Percentiles rank a stretch among this genome's conserved stretches.
Evolutionary conservation across 164 flowering plant species (phyloP).

Genomic region (Stephania japonica): DNA sequence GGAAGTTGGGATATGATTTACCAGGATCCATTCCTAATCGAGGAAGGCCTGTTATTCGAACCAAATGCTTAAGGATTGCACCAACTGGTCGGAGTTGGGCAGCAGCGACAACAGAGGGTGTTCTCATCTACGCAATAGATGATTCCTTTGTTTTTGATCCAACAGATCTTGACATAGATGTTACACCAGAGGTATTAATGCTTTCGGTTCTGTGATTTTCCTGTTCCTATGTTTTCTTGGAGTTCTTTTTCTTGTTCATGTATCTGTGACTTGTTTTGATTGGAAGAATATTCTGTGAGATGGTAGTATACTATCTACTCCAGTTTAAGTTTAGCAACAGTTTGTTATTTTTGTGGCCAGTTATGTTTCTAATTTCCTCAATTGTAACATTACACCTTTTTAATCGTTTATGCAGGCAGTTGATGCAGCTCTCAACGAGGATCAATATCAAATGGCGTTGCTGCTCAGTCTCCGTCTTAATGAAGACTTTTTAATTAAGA

Average conservation of each 20-base stretch:
- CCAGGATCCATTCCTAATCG: constrained; percentile 88
- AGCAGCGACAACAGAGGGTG: constrained; percentile 99
- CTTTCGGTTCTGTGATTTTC: background rate
- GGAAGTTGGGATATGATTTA: constrained; percentile 58
- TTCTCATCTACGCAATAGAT: constrained; percentile 78
- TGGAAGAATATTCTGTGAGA: background rate
- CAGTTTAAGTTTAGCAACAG: background rate
- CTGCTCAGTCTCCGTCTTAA: constrained; percentile 82
- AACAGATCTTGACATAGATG: constrained; percentile 94
- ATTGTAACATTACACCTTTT: background rate
- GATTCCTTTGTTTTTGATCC: constrained; percentile 92
- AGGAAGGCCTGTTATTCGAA: constrained; percentile 74
- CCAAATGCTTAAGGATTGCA: constrained; percentile 86
- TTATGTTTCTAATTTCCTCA: background rate
- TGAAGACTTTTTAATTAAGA: constrained; percentile 74
- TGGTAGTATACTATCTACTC: background rate
- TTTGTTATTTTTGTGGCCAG: background rate
- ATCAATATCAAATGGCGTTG: constrained; percentile 58
- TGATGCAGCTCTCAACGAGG: constrained; percentile 62
- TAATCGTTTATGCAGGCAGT: constrained; percentile 53
- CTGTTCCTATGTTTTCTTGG: background rate
- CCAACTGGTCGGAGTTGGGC: constrained; percentile 95
- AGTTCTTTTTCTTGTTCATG: background rate
- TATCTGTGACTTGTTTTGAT: background rate
- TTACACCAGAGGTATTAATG: constrained; percentile 79